Conservation (phyloP, 2,329 filamentous ascomycete species). For the Xylaria sp. region DNA sequence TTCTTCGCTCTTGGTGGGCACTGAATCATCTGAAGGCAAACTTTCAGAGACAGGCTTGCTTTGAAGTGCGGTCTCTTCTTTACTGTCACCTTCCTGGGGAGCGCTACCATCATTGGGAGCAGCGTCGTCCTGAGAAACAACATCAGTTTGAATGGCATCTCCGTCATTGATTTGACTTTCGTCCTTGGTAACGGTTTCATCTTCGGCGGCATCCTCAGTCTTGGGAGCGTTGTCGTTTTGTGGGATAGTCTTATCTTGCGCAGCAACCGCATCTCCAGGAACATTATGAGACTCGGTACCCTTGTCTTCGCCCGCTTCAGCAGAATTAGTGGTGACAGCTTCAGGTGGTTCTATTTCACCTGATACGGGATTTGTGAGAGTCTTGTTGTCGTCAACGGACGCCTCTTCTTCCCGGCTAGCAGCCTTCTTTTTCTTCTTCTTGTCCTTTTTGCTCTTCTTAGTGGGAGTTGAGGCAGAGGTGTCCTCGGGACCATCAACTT, state of each 20-base stretch:
- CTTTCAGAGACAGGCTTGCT: neutral
- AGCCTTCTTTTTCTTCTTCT: conserved; percentile 51
- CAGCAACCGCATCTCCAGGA: neutral
- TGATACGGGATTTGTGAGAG: neutral
- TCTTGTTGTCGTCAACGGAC: neutral
- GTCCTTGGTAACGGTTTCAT: neutral
- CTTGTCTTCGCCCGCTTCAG: neutral
- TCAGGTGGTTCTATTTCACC: conserved; percentile 5
- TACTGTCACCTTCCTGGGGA: neutral
- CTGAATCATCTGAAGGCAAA: conserved; percentile 26
- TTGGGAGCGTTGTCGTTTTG: neutral
- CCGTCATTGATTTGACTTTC: neutral
- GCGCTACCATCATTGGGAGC: neutral
- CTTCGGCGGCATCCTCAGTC: neutral
- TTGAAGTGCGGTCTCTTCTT: neutral
- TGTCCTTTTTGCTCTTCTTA: conserved; percentile 49
- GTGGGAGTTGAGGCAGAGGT: conserved; percentile 23
- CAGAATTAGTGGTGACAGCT: neutral
- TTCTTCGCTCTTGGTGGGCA: conserved; percentile 26
- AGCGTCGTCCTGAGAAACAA: neutral
- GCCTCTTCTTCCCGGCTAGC: conserved; percentile 10
- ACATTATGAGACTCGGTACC: neutral
- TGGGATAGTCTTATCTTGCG: neutral
- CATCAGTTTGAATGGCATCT: neutral
- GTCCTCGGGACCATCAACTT: conserved; percentile 15